Base-by-base conservation (phyloP, 2,329 filamentous ascomycete species). In the Fusarium decemcellulare region DNA sequence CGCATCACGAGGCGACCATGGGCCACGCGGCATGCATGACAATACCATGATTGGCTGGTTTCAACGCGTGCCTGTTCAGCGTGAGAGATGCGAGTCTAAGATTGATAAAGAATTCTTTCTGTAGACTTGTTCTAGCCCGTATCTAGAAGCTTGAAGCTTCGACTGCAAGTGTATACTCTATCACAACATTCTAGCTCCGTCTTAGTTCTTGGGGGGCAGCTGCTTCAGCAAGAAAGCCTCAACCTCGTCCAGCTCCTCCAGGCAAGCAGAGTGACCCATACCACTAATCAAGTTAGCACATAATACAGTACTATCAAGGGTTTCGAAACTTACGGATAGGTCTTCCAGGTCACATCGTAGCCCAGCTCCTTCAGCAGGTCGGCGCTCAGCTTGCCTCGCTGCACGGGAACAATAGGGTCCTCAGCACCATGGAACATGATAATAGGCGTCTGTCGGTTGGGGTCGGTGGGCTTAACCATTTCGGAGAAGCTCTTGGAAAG, bases 391-490 rank as follows among this genome's bases (percentile, higher is more conserved):
- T 88, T 81, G 14, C 93, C 95, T 80, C 92, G 91, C 59, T 87
- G 82, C 44, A 90, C 87, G 71, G 85, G 86, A 9, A 98, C 92
- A 4, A 97, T 83, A 14, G 86, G 86, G 79, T 99, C 95, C 1
- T 81, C 82, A 65, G 91, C 87, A n/a, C 96, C 96, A 74, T 98
- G 96, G 12, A 88, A 94, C 90, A 98, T 92, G 80, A 96, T 93
- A 67, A 98, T 90, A 1, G 93, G 92, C 2, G 94, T 97, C 42
- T 92, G 85, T 79, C 91, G 89, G 71, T 87, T 84, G 61, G 65
- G 46, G 84, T 86, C 82, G 8, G 68, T 72, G 14, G 80, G 77
- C 4, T 82, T 79, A 23, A 84, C 68, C 15, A 76, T 60, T 16
- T 81, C 78, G 48, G 79, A 76, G 71, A 88, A 86, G 65, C 82